These are phyloP conservation scores for Tetrastigma voinierianum DNA, from an alignment of 164 flowering plant species.

Conservation along the genomic window DNA sequence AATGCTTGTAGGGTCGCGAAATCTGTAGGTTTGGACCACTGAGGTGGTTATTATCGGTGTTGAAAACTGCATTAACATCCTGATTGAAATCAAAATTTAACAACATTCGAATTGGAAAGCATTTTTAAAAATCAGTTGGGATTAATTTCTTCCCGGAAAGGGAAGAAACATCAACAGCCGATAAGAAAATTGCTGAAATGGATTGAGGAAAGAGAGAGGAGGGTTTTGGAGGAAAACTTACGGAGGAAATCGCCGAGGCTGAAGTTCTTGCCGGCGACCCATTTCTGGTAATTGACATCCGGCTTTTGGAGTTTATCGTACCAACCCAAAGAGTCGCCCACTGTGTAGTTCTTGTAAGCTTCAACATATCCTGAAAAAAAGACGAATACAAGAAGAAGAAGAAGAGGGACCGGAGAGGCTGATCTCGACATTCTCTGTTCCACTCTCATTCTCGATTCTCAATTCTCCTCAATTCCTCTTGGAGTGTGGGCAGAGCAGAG, in stretches of 20 bases:
- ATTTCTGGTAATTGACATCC: constrained; percentile 63
- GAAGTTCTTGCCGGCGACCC: constrained; percentile 69
- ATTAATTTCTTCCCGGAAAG: neutral
- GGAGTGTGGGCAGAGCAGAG: neutral
- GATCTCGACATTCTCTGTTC: constrained; percentile 1
- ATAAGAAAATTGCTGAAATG: neutral
- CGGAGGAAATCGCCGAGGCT: constrained; percentile 91
- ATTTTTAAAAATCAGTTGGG: too few species aligned
- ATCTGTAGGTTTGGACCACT: constrained; percentile 76
- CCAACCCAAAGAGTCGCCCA: constrained; percentile 91
- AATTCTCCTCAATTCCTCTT: neutral
- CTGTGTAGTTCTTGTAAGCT: constrained; percentile 86
- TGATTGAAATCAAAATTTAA: neutral
- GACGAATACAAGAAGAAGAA: constrained; percentile 3
- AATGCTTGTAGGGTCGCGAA: constrained; percentile 65
- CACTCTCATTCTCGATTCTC: too few species aligned
- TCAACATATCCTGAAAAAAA: constrained; percentile 24
- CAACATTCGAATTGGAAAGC: too few species aligned
- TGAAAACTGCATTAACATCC: constrained; percentile 60
- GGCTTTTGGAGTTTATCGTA: constrained; percentile 61
- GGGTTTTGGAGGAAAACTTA: constrained; percentile 32
- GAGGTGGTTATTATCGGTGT: constrained; percentile 88
- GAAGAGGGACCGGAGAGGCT: neutral
- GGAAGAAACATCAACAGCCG: neutral
- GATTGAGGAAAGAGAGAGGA: neutral